phyloP scores from a whole-genome alignment of 495 filamentous ascomycete species.

The Trichoderma gamsii region DNA sequence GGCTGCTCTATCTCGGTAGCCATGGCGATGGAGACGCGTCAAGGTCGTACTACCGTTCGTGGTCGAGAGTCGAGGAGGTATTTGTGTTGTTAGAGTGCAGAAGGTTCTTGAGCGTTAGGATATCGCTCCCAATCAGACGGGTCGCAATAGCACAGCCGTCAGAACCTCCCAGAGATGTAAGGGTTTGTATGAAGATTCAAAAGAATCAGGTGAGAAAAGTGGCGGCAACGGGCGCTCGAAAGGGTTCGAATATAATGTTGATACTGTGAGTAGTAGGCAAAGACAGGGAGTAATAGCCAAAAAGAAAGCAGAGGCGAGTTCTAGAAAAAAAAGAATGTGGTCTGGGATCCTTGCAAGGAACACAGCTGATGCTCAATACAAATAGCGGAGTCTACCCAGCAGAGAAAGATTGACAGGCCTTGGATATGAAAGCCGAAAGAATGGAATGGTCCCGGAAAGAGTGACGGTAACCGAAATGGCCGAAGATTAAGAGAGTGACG shows the following conservation, averaged over 20 bases:
- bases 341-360: slow-evolving; percentile 14
- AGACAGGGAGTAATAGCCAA: slow-evolving; percentile 8
- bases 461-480: slow-evolving; percentile 30
- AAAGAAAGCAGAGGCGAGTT: slow-evolving; percentile 5
- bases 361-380: background rate
- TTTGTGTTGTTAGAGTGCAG: background rate
- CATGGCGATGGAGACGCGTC: slow-evolving; percentile 16
- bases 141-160: background rate
- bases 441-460: slow-evolving; percentile 35
- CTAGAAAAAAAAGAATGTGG: slow-evolving; percentile 11
- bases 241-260: background rate
- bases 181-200: background rate
- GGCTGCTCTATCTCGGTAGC: slow-evolving; percentile 25
- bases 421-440: slow-evolving; percentile 24
- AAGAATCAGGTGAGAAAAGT: background rate
- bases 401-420: slow-evolving; percentile 4
- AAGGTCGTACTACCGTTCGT: background rate
- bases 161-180: background rate
- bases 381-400: slow-evolving; percentile 11
- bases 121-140: background rate
- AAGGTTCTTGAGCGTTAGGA: background rate
- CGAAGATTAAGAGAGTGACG: slow-evolving; percentile 38
- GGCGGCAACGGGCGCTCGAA: background rate
- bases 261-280: background rate
- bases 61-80: background rate